These are phyloP conservation scores for Eutrema salsugineum DNA, from an alignment of 441 rosid species.

Conservation along the genomic window DNA sequence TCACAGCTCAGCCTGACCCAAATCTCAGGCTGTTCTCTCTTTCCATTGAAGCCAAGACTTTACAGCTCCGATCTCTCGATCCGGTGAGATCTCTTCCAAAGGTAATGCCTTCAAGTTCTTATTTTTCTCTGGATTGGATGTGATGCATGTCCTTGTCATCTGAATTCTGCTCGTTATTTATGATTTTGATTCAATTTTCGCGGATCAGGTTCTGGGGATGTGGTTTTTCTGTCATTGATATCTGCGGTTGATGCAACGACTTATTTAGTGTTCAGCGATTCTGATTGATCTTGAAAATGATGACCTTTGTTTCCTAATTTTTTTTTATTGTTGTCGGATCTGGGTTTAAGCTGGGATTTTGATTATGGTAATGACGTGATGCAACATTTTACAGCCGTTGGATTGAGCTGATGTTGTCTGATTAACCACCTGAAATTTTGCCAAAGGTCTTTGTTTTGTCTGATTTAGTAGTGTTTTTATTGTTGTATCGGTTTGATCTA, in stretches of 20 bases:
- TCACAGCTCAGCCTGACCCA: slow-evolving; percentile 31
- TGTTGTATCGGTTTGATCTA: not conserved
- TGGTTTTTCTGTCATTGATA: too few relatives aligned
- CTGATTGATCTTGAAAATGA: not conserved
- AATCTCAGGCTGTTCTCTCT: slow-evolving; percentile 19
- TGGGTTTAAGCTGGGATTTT: slow-evolving; percentile 25
- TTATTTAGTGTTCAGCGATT: not conserved
- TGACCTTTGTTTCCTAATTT: not conserved
- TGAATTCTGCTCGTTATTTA: slow-evolving; percentile 12
- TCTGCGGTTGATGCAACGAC: not conserved
- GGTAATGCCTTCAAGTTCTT: slow-evolving; percentile 23
- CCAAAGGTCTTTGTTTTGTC: not conserved
- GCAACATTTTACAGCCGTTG: not conserved
- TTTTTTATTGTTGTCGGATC: not conserved
- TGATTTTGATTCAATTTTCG: not conserved
- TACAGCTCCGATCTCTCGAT: slow-evolving; percentile 16
- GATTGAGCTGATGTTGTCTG: not conserved
- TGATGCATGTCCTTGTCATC: slow-evolving; percentile 1
- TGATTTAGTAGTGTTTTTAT: not conserved
- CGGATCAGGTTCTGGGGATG: slow-evolving; percentile 7
- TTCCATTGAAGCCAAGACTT: not conserved
- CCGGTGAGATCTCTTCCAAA: slow-evolving; percentile 6
- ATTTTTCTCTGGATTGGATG: not conserved
- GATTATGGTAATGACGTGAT: not conserved
- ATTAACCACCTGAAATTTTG: not conserved